phyloP scores from a whole-genome alignment of 2,329 filamentous ascomycete genomes.

The Verticillium albo-atrum region DNA sequence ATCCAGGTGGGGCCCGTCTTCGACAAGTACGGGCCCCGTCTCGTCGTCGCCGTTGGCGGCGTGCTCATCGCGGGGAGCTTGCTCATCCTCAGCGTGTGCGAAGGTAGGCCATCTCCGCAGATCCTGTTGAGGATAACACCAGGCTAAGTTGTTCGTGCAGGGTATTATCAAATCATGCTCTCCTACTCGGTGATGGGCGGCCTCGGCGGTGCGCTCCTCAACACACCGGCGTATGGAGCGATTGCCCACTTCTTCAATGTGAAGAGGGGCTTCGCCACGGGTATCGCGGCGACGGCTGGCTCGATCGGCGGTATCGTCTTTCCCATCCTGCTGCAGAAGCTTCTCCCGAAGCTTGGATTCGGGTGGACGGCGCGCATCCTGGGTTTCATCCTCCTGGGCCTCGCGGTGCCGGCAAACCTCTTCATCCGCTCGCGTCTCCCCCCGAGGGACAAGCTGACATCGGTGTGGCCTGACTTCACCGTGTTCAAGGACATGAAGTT shows the following conservation, averaged over 20 bases:
- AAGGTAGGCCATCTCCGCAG: conserved; percentile 29
- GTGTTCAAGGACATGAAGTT: conserved; percentile 60
- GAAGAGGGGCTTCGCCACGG: conserved; percentile 73
- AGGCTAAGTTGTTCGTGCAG: conserved; percentile 16
- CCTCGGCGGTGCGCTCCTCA: conserved; percentile 68
- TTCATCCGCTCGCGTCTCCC: conserved; percentile 51
- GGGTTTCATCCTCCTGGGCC: conserved; percentile 42
- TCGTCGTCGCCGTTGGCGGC: conserved; percentile 62
- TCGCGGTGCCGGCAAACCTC: conserved; percentile 41
- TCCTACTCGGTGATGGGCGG: conserved; percentile 71
- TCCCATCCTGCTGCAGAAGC: conserved; percentile 39
- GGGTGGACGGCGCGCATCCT: conserved; percentile 45
- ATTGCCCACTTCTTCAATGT: conserved; percentile 75
- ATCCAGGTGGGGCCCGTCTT: conserved; percentile 81
- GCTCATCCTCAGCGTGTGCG: conserved; percentile 65
- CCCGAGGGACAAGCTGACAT: conserved; percentile 34
- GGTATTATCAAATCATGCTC: conserved; percentile 79
- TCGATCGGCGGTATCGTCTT: conserved; percentile 67
- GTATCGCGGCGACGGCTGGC: conserved; percentile 72
- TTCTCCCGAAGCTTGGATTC: conserved; percentile 43
- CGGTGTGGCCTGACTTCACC: conserved; percentile 52
- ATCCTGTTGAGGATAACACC: background rate
- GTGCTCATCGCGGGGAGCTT: conserved; percentile 57
- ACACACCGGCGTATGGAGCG: conserved; percentile 70
- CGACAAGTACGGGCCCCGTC: conserved; percentile 66